Evolutionary conservation across 768 basidiomycete genomes (phyloP).

Genomic region (Rhizopogon roseolus): DNA sequence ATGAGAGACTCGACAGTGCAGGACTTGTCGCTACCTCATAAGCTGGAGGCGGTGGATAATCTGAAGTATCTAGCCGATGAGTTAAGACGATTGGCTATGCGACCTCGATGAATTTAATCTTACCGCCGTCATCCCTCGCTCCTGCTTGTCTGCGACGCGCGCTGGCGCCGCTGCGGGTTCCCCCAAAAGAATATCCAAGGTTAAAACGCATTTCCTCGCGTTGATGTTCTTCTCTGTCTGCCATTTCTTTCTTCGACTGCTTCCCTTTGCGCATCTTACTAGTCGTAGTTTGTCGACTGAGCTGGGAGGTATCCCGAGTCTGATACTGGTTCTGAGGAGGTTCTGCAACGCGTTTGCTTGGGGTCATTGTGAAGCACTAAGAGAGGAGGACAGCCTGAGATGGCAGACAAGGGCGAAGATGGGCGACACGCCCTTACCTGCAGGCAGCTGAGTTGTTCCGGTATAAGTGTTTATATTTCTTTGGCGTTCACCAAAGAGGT

Average conservation of each 20-base stretch:
- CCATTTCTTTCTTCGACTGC: conserved; percentile 33
- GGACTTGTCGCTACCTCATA: conserved; percentile 59
- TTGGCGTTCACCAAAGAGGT: conserved; percentile 23
- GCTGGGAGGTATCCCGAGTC: conserved; percentile 49
- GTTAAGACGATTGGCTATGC: conserved; percentile 9
- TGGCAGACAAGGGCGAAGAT: conserved; percentile 34
- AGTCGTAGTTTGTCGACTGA: conserved; percentile 45
- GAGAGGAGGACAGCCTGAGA: conserved; percentile 23
- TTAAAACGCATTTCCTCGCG: conserved; percentile 40
- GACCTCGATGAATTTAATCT: neutral
- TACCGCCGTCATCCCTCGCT: conserved; percentile 28
- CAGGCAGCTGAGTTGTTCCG: conserved; percentile 27
- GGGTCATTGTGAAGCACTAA: conserved; percentile 31
- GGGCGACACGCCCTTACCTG: conserved; percentile 33
- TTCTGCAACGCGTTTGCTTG: conserved; percentile 27
- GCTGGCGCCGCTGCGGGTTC: conserved; percentile 9
- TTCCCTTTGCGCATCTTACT: conserved; percentile 30
- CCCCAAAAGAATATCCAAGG: conserved; percentile 28
- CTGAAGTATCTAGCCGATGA: conserved; percentile 30
- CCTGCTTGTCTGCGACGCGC: conserved; percentile 21
- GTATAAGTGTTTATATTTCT: conserved; percentile 21
- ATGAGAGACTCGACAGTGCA: conserved; percentile 36
- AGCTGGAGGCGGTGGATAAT: conserved; percentile 75
- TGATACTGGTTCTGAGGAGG: conserved; percentile 47
- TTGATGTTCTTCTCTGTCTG: conserved; percentile 36